These are phyloP conservation scores for Saccharomyces hybrid DNA, from an alignment of 1,139 yeast species.

Conservation along the genomic window DNA sequence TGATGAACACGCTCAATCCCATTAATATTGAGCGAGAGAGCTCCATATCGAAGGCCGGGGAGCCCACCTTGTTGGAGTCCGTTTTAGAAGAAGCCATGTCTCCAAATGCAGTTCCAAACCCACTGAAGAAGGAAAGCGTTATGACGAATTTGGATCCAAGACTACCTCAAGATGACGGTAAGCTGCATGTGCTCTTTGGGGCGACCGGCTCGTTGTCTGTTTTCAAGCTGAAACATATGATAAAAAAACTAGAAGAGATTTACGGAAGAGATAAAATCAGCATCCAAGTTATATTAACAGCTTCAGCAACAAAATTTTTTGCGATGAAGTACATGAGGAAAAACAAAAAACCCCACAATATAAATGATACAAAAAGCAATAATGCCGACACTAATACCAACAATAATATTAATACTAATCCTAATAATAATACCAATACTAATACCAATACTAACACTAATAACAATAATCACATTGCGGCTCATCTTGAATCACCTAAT, in stretches of 20 bases:
- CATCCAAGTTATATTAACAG: constrained; percentile 74
- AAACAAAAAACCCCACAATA: constrained; percentile 4
- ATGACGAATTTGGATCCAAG: constrained; percentile 50
- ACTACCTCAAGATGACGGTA: constrained; percentile 85
- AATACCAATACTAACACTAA: not conserved
- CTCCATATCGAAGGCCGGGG: constrained; percentile 2
- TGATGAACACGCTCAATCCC: constrained; percentile 5
- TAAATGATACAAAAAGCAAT: not conserved
- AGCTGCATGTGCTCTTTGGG: constrained; percentile 75
- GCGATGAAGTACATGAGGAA: constrained; percentile 35
- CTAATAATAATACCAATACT: constrained; percentile 3
- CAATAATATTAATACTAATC: constrained; percentile 1
- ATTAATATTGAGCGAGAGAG: constrained; percentile 5
- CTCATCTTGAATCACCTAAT: not conserved
- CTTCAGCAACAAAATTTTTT: constrained; percentile 75
- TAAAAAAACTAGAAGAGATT: constrained; percentile 68
- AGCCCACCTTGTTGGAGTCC: constrained; percentile 13
- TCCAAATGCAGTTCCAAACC: constrained; percentile 5
- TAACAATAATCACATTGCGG: not conserved
- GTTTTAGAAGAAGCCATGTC: constrained; percentile 17
- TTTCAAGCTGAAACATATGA: constrained; percentile 64
- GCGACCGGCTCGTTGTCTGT: constrained; percentile 87
- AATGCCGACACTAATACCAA: constrained; percentile 3
- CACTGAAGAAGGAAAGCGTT: not conserved
- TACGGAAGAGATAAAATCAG: constrained; percentile 64